Conservation (phyloP, 2,329 filamentous ascomycete genomes). For the Verticillium nubilum region DNA sequence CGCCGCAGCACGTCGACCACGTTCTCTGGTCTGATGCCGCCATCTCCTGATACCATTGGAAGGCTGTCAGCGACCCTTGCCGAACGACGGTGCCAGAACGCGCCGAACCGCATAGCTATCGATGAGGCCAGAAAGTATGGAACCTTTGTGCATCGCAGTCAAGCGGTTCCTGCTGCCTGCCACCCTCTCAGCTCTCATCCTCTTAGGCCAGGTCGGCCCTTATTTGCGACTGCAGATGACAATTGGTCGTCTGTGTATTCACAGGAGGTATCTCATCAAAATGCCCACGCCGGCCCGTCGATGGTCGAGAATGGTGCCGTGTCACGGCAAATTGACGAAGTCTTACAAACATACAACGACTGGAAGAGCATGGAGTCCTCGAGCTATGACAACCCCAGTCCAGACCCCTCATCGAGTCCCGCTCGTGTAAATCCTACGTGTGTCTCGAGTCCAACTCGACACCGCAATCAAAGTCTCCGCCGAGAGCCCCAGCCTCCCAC, state of each 20-base stretch:
- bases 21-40: slow-evolving; percentile 9
- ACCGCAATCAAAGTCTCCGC: neutral
- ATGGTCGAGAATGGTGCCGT: slow-evolving; percentile 3
- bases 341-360: slow-evolving; percentile 9
- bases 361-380: slow-evolving; percentile 1
- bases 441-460: neutral
- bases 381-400: neutral
- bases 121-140: slow-evolving; percentile 7
- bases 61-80: slow-evolving; percentile 7
- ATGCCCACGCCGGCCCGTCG: neutral
- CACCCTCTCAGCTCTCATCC: slow-evolving; percentile 10
- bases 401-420: neutral
- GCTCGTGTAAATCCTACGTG: neutral
- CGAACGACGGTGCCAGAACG: slow-evolving; percentile 6
- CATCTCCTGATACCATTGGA: slow-evolving; percentile 1
- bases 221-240: neutral
- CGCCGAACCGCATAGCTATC: slow-evolving; percentile 3
- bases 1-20: slow-evolving; percentile 7
- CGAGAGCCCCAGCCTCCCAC: neutral
- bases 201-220: too few relatives aligned
- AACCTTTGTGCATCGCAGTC: slow-evolving; percentile 1
- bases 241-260: slow-evolving; percentile 13
- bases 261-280: slow-evolving; percentile 3
- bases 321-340: slow-evolving; percentile 5
- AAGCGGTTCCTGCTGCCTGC: slow-evolving; percentile 14